Percentiles rank a stretch among this genome's conserved stretches.
Evolutionary conservation across 2,329 filamentous ascomycete species (phyloP).

Genomic region (Diaporthe sp.): DNA sequence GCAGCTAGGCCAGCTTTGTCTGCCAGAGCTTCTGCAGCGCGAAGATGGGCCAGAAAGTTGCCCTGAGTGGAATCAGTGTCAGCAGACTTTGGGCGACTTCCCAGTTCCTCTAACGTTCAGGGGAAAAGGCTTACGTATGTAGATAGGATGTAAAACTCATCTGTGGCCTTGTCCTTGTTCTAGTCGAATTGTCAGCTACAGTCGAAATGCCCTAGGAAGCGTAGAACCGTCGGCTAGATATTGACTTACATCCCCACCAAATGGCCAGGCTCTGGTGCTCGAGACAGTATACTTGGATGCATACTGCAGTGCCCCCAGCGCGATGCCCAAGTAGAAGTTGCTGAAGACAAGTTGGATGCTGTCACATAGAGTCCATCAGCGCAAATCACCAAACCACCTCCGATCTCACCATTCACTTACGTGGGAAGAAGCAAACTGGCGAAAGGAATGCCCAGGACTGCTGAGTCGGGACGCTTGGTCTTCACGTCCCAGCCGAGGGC

Average conservation of each 20-base stretch:
- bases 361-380: background rate
- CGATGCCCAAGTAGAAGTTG: conserved; percentile 76
- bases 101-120: too few species aligned
- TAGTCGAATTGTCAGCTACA: conserved; percentile 38
- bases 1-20: conserved; percentile 67
- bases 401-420: conserved; percentile 46
- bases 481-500: conserved; percentile 70
- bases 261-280: conserved; percentile 73
- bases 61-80: conserved; percentile 43
- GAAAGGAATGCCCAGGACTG: conserved; percentile 65
- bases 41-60: conserved; percentile 72
- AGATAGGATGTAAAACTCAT: conserved; percentile 75
- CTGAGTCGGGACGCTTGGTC: conserved; percentile 63
- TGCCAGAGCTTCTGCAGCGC: conserved; percentile 69
- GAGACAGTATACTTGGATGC: conserved; percentile 69
- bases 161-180: conserved; percentile 67
- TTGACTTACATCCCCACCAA: conserved; percentile 65
- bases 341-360: conserved; percentile 75
- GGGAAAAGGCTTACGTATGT: conserved; percentile 59
- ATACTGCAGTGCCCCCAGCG: conserved; percentile 67
- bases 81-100: background rate
- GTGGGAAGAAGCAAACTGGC: conserved; percentile 70
- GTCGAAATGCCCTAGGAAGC: rapidly evolving
- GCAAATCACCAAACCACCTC: background rate
- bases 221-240: too few species aligned